Evolutionary conservation across 495 filamentous ascomycete genomes (phyloP), one percentile per base, ranked within the genome.

Genomic region (Penicillium malachiteum): DNA sequence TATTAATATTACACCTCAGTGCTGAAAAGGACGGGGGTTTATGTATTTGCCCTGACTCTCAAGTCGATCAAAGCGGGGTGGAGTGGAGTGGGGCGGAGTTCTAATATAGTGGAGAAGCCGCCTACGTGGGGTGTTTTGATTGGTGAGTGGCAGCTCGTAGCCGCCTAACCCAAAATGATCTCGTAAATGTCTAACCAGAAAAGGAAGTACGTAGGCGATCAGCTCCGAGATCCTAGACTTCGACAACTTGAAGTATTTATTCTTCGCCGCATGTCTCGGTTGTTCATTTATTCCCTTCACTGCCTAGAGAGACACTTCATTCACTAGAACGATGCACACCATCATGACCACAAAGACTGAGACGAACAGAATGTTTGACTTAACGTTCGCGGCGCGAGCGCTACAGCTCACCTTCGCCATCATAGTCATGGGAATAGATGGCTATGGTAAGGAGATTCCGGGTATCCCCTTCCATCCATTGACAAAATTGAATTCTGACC

Each of bases 341-440:
- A n/a, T n/a, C n/a, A n/a, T n/a, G n/a, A n/a, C n/a, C 47, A 30
- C 50, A 40, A 56, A 55, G 44, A 57, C 58, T 44, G 48, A 48
- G 55, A 44, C 34, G 34, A 62, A 58, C 18, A 62, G 42, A 62
- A 51, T 55, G 10, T 26, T 67, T 35, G 33, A 64, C 32, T 64
- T 41, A 57, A 52, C 53, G 55, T 55, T 67, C 4, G 21, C 4
- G 21, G 21, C 21, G 41, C 58, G 64, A 67, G 61, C 48, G 53
- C 61, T 67, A 46, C 65, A 68, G 59, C 62, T 68, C 50, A 57
- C 62, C 50, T 68, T 65, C 49, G 65, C 65, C 50, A 58, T 64
- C 47, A 65, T 65, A 54, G 54, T 68, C 54, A 65, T 65, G 35
- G 65, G 65, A 62, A 60, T 50, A 61, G 65, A 63, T 45, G 62